Evolutionary conservation across 2,329 filamentous ascomycete species (phyloP).

Genomic region (Aspergillus costaricaensis): DNA sequence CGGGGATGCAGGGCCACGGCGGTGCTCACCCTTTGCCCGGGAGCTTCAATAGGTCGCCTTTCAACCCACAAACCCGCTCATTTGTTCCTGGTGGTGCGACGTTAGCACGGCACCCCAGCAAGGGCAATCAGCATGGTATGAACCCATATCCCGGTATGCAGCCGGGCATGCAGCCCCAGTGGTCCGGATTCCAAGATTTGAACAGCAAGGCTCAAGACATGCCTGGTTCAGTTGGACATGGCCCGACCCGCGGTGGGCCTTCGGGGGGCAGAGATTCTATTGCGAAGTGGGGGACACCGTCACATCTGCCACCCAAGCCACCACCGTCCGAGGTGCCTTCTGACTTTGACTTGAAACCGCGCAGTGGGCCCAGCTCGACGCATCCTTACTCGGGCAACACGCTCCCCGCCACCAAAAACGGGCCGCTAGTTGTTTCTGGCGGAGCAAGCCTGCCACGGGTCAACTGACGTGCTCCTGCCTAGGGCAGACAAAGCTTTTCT

Average conservation of each 20-base stretch:
- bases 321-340: conserved; percentile 50
- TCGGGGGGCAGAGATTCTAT: conserved; percentile 42
- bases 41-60: conserved; percentile 79
- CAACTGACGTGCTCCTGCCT: conserved; percentile 20
- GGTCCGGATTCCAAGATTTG: conserved; percentile 31
- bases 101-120: conserved; percentile 35
- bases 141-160: conserved; percentile 30
- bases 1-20: conserved; percentile 70
- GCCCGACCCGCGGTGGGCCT: conserved; percentile 23
- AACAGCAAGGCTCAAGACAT: conserved; percentile 27
- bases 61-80: conserved; percentile 92
- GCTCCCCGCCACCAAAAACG: conserved; percentile 29
- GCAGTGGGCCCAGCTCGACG: conserved; percentile 25
- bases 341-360: conserved; percentile 43
- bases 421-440: conserved; percentile 45
- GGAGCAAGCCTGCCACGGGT: conserved; percentile 31
- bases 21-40: conserved; percentile 81
- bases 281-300: conserved; percentile 54
- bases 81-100: conserved; percentile 70
- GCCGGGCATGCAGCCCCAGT: conserved; percentile 28
- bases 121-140: conserved; percentile 32
- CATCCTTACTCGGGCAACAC: conserved; percentile 27
- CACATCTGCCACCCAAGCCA: conserved; percentile 53
- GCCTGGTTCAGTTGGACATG: conserved; percentile 16
- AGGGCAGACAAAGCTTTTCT: not conserved